Base-by-base conservation (phyloP, 352 stramenopile species). In the Pythium aphanidermatum region DNA sequence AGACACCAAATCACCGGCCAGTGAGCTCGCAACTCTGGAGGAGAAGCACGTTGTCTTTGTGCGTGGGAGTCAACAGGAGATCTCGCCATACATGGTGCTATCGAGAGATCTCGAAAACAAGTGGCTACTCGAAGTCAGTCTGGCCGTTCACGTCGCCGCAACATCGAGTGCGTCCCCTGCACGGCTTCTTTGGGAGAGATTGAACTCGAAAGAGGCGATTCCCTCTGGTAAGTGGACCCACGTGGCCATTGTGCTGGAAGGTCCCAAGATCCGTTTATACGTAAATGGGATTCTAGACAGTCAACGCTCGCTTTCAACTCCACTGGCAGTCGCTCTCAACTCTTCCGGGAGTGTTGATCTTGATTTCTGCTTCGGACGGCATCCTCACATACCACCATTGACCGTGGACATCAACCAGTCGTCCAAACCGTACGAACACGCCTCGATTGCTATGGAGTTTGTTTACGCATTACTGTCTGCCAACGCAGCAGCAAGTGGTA, bases 201-300 rank as follows among this genome's bases (percentile, higher is more conserved):
- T 96, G 10, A 40, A 71, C 6, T 89, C 83, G 12, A 96, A 96
- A 55, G 70, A 77, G 17, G 17, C 63, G 2, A 39, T 97, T n/a
- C 30, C 52, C n/a, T 32, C 54, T 9, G 63, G 80, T 9, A 71
- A 52, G 26, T 97, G 91, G 91, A 70, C 66, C 1, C 85, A 97
- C 39, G 59, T 97, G 6, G 80, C 81, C 3, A 46, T 97, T 4
- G 82, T 96, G 9, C 51, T 82, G 35, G 91, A 97, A 66, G 63
- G 68, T 3, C 59, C 65, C 5, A 96, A 97, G 46, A 41, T 97
- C 6, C 75, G 84, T 3, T 48, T 97, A 6, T 97, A 95, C 51
- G 45, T 97, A 10, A 96, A 97, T 32, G 91, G 90, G 2, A 45
- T 83, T 17, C 60, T 96, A 0, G 91, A 97, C 44, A 72, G 57